Percentiles rank a stretch among this genome's conserved stretches.
Conservation (phyloP, 1,139 yeast species). For the Yamadazyma jaroonii region DNA sequence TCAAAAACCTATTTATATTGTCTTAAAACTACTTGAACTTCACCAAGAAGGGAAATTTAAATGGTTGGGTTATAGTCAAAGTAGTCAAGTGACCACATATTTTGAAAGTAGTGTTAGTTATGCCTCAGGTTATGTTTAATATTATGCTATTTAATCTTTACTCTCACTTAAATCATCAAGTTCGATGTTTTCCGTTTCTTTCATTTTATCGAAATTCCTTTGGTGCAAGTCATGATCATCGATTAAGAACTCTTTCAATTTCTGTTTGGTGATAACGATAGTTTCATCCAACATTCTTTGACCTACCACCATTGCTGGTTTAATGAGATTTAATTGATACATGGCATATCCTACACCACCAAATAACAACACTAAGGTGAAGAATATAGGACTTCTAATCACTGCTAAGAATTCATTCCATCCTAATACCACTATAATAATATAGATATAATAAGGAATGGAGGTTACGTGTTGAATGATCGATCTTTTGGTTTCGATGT, state of each 20-base stretch:
- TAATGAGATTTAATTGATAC: slow-evolving; percentile 69
- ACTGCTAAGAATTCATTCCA: slow-evolving; percentile 96
- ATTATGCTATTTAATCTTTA: background rate
- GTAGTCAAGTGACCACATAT: slow-evolving; percentile 49
- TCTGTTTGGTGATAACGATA: slow-evolving; percentile 53
- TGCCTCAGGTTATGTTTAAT: slow-evolving; percentile 71
- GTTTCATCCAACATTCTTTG: slow-evolving; percentile 59
- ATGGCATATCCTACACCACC: slow-evolving; percentile 67
- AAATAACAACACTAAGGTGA: slow-evolving; percentile 54
- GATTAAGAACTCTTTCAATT: slow-evolving; percentile 48
- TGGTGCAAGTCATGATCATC: slow-evolving; percentile 32
- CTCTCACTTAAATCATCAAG: slow-evolving; percentile 7
- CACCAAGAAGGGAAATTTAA: slow-evolving; percentile 29
- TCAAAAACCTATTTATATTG: slow-evolving; percentile 70
- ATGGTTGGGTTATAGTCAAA: slow-evolving; percentile 86
- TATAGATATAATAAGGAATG: slow-evolving; percentile 81
- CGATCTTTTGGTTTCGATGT: slow-evolving; percentile 81
- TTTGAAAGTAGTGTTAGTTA: slow-evolving; percentile 84
- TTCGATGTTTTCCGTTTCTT: slow-evolving; percentile 5
- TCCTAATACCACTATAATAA: slow-evolving; percentile 71
- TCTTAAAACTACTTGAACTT: slow-evolving; percentile 52
- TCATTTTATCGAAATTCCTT: slow-evolving; percentile 22
- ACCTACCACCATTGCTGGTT: slow-evolving; percentile 65
- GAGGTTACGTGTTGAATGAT: slow-evolving; percentile 67
- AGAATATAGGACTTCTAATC: slow-evolving; percentile 75